Base-by-base conservation (phyloP, 2,329 filamentous ascomycete species). In the Xylariales sp. region DNA sequence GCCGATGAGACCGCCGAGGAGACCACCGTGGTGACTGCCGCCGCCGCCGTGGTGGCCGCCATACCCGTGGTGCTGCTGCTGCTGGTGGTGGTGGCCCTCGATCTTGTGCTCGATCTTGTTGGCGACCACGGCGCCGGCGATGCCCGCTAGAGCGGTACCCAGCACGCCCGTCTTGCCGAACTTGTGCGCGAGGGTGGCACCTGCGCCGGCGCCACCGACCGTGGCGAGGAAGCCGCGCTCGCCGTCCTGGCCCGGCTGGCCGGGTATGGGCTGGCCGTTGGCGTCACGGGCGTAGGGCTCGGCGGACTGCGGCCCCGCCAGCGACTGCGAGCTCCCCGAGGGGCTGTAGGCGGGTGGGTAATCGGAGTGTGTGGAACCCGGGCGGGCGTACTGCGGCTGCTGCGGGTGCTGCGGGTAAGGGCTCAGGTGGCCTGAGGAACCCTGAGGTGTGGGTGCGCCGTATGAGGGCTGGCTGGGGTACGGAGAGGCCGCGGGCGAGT, bases 221-320 rank as follows among this genome's bases (percentile, higher is more conserved):
- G 74, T 72, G 2, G 75, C 69, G 11, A 75, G 66, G 11, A 81
- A 62, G 7, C 76, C 76, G 30, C 70, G 65, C 38, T 81, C 76
- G 45, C 70, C 74, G 5, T 66, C 62, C 21, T 52, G 50, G 29
- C 45, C 40, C 7, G 35, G 40, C 14, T 19, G 24, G 17, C 19
- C 29, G n/a, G 29, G 33, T 15, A 35, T 32, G 13, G 32, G 35
- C 12, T 38, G 17, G 1, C 31, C 18, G 27, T 38, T 27, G 11
- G 17, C 15, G n/a, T 37, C 11, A 15, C 34, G 40, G 15, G 44
- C 36, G 28, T 53, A 48, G 13, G 54, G 52, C 16, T 55, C 54
- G 3, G 53, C 51, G 1, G 53, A 56, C 40, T 55, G 53, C 13
- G 45, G 43, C 7, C 47, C 39, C 5, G 46, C 40, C 12, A 13